Conservation (phyloP, 2,329 filamentous ascomycete genomes). For the Tolypocladium album region DNA sequence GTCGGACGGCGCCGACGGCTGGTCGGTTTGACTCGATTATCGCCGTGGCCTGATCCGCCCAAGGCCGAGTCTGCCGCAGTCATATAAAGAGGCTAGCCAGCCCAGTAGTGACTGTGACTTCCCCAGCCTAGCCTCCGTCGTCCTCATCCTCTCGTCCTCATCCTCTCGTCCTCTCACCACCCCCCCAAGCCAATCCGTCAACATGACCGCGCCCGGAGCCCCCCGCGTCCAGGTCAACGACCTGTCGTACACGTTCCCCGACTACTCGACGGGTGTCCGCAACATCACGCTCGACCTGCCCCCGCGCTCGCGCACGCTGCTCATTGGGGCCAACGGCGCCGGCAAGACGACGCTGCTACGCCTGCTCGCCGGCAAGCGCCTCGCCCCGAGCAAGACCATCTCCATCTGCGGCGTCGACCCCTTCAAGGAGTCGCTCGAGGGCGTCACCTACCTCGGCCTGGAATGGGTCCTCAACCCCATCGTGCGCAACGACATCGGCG, state of each 20-base stretch:
- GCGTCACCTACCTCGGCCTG: constrained; percentile 91
- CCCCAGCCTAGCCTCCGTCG: neutral
- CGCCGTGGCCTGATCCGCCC: neutral
- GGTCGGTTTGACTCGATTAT: neutral
- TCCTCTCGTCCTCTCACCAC: neutral
- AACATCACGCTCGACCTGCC: constrained; percentile 69
- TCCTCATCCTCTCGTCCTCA: neutral
- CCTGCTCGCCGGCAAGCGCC: constrained; percentile 87
- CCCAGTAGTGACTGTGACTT: neutral
- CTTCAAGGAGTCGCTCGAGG: constrained; percentile 81
- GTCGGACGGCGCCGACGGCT: neutral
- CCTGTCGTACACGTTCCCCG: constrained; percentile 82
- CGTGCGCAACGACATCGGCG: constrained; percentile 88
- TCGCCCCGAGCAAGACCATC: constrained; percentile 68
- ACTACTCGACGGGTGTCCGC: constrained; percentile 68
- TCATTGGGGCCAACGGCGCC: constrained; percentile 94
- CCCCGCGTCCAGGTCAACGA: constrained; percentile 62
- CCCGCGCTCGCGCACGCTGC: constrained; percentile 71
- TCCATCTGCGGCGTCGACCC: constrained; percentile 76
- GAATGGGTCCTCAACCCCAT: constrained; percentile 98
- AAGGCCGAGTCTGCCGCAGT: too few relatives aligned
- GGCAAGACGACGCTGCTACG: constrained; percentile 95
- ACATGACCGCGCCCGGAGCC: constrained; percentile 18
- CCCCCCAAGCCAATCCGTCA: neutral
- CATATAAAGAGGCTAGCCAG: neutral